Evolutionary conservation across 441 rosid species (phyloP), one percentile per base, ranked within the genome.

Genomic region (Eruca vesicaria): DNA sequence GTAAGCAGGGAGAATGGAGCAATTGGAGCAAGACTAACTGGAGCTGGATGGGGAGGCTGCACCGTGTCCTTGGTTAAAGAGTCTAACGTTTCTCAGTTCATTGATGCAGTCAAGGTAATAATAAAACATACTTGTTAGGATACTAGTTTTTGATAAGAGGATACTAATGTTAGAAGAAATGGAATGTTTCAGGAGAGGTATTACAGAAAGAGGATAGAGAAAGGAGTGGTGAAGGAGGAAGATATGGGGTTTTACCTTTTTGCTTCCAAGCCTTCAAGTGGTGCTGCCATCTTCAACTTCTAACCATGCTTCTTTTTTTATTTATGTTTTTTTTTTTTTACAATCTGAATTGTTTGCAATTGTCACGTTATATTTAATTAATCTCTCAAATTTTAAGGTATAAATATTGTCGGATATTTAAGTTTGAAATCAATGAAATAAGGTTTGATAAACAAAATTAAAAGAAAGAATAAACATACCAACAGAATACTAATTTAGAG

Each of bases 41-140:
- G 98, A 63, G 99, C 99, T 14, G 99, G 99, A 74, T 96, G 99
- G 99, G 99, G 99, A 10, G 98, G 99, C 33, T 96, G 99, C 32
- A 91, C 97, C 0, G 99, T 93, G 48, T 93, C 97, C 43, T 80
- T 96, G 66, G 98, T 96, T 43, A 93, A 89, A 69, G 98, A 93
- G 66, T 32, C 79, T 48, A 79, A 81, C 3, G 99, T 89, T 23
- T 90, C 97, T 8, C 93, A 87, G 73, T 96, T 93, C 82, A 96
- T 92, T 62, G 83, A 81, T 33, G 82, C 90, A 26, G 76, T 96
- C 45, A 93, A 89, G 97, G 99, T 96, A 77, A 26, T 82, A 11
- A 14, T 82, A 11, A 14, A 50, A 33, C 7, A 26, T 38, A 26
- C 41, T 18, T 16, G 56, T 18, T 38, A 9, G 19, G 11, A 16